Evolutionary conservation across 306 rosid genomes (phyloP).

Genomic region (Glycyrrhiza uralensis): DNA sequence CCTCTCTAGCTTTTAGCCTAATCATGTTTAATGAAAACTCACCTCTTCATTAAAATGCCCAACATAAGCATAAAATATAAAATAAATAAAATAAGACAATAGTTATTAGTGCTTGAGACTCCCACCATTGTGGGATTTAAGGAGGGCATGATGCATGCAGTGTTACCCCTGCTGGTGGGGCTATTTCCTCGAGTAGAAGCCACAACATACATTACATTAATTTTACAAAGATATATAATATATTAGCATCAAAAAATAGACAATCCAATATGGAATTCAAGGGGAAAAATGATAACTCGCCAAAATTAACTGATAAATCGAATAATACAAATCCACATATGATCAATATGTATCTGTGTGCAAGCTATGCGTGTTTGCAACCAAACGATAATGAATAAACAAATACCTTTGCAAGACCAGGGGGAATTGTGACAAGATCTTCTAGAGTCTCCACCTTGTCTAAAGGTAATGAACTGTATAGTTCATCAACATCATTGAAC

Average conservation of each 20-base stretch:
- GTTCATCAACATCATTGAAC: conserved; percentile 84
- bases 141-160: not conserved
- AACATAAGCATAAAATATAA: not conserved
- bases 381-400: conserved; percentile 3
- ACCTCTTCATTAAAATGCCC: not conserved
- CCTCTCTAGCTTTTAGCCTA: not conserved
- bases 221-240: not conserved
- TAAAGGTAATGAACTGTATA: conserved; percentile 74
- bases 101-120: not conserved
- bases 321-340: conserved; percentile 10
- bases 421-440: conserved; percentile 80
- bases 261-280: not conserved
- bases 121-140: not conserved
- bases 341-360: not conserved
- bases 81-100: not conserved
- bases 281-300: not conserved
- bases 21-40: not conserved
- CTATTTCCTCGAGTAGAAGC: not conserved
- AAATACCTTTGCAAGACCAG: conserved; percentile 79
- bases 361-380: conserved; percentile 1
- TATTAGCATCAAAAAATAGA: conserved; percentile 13
- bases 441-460: conserved; percentile 95
- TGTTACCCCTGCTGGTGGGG: not conserved
- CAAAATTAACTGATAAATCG: conserved; percentile 17
- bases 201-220: not conserved